Evolutionary conservation across 1,284 basidiomycete genomes (phyloP).

Genomic region (Rhodotorula sp.): DNA sequence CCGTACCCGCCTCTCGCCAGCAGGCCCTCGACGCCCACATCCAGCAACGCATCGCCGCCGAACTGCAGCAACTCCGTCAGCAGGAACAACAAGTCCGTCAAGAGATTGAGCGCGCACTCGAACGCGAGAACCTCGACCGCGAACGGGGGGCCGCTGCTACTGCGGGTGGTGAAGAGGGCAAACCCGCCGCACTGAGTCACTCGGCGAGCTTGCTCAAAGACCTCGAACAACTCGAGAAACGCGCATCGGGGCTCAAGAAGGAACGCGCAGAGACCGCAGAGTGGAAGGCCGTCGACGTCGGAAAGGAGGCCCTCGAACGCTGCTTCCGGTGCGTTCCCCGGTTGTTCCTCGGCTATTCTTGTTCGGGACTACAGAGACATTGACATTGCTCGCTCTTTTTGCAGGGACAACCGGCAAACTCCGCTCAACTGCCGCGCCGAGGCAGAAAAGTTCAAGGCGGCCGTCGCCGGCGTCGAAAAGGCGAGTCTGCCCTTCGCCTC

Average conservation of each 20-base stretch:
- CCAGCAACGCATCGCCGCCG: conserved; percentile 41
- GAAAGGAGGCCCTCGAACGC: conserved; percentile 19
- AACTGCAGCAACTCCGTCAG: conserved; percentile 38
- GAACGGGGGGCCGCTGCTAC: conserved; percentile 14
- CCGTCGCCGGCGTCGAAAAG: conserved; percentile 37
- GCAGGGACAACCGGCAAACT: conserved; percentile 32
- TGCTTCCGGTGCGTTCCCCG: conserved; percentile 31
- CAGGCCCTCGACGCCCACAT: conserved; percentile 44
- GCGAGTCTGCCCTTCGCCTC: conserved; percentile 4
- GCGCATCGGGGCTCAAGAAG: conserved; percentile 12
- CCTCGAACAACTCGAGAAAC: conserved; percentile 30
- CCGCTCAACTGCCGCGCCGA: conserved; percentile 36
- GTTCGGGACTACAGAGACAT: too few species aligned
- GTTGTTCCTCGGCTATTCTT: too few species aligned
- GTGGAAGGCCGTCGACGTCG: conserved; percentile 29
- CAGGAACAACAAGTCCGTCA: conserved; percentile 42
- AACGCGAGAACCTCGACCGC: conserved; percentile 46
- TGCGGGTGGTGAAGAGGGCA: conserved; percentile 1
- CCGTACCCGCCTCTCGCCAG: conserved; percentile 38
- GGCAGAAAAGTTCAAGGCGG: conserved; percentile 38
- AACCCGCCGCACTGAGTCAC: conserved; percentile 24
- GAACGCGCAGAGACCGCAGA: conserved; percentile 17
- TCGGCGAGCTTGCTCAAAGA: conserved; percentile 35
- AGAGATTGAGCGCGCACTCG: conserved; percentile 44
- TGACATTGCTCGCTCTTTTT: background rate